A percentile compares a stretch with the other conserved stretches of the same genome.
These are phyloP conservation scores for Globisporangium radiosum DNA, from an alignment of 352 stramenopile genomes.

Conservation along the genomic window DNA sequence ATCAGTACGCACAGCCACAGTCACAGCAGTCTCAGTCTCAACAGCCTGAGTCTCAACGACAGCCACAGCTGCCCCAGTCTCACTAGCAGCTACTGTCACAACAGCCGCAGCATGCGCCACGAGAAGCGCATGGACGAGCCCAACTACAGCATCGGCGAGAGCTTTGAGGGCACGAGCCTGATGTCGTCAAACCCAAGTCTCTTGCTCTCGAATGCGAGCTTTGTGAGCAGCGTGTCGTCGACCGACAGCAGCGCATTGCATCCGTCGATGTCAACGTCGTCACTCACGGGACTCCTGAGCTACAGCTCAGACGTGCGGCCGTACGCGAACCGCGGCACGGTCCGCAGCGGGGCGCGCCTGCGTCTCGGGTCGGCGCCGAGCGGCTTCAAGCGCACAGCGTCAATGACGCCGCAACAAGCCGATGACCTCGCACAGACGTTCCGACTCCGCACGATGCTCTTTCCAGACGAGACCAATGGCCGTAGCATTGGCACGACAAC, in stretches of 20 bases:
- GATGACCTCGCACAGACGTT: slow-evolving; percentile 29
- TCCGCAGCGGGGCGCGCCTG: not conserved
- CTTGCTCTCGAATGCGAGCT: slow-evolving; percentile 8
- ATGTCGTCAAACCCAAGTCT: slow-evolving; percentile 11
- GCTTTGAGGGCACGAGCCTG: slow-evolving; percentile 13
- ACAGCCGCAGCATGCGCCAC: too few species aligned
- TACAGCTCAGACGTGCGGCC: not conserved
- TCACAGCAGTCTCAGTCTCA: too few species aligned
- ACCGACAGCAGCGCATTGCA: not conserved
- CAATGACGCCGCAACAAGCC: slow-evolving; percentile 4
- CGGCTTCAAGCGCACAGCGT: not conserved
- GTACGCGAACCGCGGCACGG: not conserved
- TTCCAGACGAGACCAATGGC: slow-evolving; percentile 6
- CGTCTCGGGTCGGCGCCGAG: not conserved
- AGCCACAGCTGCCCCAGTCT: not conserved
- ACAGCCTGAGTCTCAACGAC: not conserved
- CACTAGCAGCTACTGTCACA: too few species aligned
- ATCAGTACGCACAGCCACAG: too few species aligned
- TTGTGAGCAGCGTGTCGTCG: slow-evolving; percentile 9
- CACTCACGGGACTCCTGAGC: not conserved
- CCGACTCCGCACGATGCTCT: slow-evolving; percentile 25
- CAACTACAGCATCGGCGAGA: slow-evolving; percentile 10
- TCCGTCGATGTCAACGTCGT: slow-evolving; percentile 4
- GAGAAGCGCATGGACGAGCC: slow-evolving; percentile 7
- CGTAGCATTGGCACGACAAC: not conserved